A percentile compares a stretch with the other conserved stretches of the same genome.
phyloP scores from a whole-genome alignment of 441 rosid genomes.

The Viola pubescens region DNA sequence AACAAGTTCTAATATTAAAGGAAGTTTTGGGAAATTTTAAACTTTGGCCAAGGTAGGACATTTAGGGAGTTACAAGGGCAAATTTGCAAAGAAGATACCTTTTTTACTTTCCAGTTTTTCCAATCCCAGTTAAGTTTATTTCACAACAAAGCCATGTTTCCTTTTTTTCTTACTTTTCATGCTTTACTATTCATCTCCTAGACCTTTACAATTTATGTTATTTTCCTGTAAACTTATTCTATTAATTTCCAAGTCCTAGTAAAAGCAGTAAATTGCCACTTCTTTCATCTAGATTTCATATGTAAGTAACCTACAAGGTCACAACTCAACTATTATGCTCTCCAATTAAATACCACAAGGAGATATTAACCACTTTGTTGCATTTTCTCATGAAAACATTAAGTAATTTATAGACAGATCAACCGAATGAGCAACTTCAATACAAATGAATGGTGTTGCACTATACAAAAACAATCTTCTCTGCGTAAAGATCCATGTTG shows the following conservation, averaged over 20 bases:
- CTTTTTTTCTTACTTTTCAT: no score
- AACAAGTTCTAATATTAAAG: no score
- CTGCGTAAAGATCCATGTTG: not conserved
- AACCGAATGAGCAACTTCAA: not conserved
- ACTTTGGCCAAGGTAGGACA: no score
- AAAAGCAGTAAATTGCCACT: not conserved
- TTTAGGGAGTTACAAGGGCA: no score
- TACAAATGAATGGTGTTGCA: not conserved
- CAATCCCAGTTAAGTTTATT: no score
- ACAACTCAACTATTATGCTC: not conserved
- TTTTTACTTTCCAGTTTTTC: no score
- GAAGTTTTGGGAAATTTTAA: no score
- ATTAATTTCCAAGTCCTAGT: slow-evolving; percentile 2
- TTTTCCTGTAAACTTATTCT: not conserved
- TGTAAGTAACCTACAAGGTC: not conserved
- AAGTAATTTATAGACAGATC: not conserved
- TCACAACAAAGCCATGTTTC: no score
- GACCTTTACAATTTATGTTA: not conserved
- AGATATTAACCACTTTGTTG: not conserved
- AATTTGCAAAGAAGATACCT: no score
- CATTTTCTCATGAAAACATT: not conserved
- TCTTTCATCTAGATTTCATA: not conserved
- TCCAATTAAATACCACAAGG: not conserved
- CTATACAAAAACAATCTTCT: not conserved
- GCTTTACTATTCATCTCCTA: no score